Conservation (phyloP, 129 eudicot species). For the Artemisia tridentata region DNA sequence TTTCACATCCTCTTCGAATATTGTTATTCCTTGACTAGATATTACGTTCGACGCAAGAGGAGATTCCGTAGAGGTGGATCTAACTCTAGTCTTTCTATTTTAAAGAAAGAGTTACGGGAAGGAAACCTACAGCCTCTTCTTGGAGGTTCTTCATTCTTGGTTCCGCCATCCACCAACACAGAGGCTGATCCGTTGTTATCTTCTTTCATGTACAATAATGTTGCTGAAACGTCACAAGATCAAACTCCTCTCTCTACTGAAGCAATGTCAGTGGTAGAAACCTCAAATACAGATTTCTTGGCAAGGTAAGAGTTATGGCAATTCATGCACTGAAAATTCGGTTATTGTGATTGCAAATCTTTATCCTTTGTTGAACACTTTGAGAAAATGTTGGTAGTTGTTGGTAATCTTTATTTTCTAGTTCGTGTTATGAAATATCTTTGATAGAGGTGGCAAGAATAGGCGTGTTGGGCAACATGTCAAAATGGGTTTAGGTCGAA, state of each 20-base stretch:
- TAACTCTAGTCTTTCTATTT: slow-evolving; percentile 44
- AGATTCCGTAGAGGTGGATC: slow-evolving; percentile 57
- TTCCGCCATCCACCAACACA: slow-evolving; percentile 37
- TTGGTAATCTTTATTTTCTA: not conserved
- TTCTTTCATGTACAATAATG: slow-evolving; percentile 55
- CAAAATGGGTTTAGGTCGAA: not conserved
- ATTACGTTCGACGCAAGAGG: slow-evolving; percentile 82
- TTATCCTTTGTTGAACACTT: not conserved
- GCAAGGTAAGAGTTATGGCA: slow-evolving; percentile 39
- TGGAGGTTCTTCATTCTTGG: slow-evolving; percentile 47
- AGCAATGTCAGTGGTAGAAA: slow-evolving; percentile 7
- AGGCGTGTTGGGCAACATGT: slow-evolving; percentile 1
- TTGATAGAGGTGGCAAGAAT: slow-evolving; percentile 1
- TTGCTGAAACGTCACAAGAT: not conserved
- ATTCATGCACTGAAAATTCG: slow-evolving; percentile 3
- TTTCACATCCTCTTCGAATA: not conserved
- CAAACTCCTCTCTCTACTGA: not conserved
- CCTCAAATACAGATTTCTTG: slow-evolving; percentile 24
- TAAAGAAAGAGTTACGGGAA: slow-evolving; percentile 71
- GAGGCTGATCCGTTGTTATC: slow-evolving; percentile 74
- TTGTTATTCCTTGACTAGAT: slow-evolving; percentile 53
- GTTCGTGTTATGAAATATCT: not conserved
- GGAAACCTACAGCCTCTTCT: slow-evolving; percentile 69
- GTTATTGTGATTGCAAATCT: slow-evolving; percentile 1
- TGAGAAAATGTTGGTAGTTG: not conserved